Evolutionary conservation across 2,329 filamentous ascomycete genomes (phyloP).

Genomic region (Plenodomus lindquistii): DNA sequence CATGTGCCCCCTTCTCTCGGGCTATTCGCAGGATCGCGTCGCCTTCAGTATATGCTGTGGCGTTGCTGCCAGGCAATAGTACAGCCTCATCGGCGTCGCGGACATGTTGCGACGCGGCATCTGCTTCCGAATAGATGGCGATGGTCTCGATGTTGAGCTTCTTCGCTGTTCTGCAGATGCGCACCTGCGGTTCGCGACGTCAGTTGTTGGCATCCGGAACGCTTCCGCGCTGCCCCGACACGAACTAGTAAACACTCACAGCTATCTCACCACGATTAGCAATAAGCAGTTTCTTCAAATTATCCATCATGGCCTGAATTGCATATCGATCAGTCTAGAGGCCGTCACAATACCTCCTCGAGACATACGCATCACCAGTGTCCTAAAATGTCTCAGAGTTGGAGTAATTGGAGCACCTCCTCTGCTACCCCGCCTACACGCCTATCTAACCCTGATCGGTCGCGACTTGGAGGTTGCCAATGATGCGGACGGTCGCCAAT

Average conservation of each 20-base stretch:
- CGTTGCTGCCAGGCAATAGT: constrained; percentile 53
- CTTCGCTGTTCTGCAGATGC: constrained; percentile 57
- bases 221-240: constrained; percentile 1
- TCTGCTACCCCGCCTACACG: not conserved
- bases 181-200: constrained; percentile 36
- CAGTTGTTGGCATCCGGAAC: constrained; percentile 4
- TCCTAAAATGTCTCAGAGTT: not conserved
- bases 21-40: constrained; percentile 57
- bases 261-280: constrained; percentile 66
- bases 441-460: not conserved
- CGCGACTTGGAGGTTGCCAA: not conserved
- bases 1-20: constrained; percentile 54
- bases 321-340: not conserved
- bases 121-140: constrained; percentile 61
- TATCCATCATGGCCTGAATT: constrained; percentile 38
- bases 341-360: no score
- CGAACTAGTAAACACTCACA: constrained; percentile 1
- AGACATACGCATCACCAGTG: no score
- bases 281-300: constrained; percentile 57
- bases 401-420: not conserved
- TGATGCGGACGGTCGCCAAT: not conserved
- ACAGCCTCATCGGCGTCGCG: constrained; percentile 58
- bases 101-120: constrained; percentile 60
- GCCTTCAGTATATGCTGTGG: constrained; percentile 56
- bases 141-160: constrained; percentile 56